These are phyloP conservation scores for Gynochthodes officinalis DNA, from an alignment of 257 asterid species.

Conservation along the genomic window DNA sequence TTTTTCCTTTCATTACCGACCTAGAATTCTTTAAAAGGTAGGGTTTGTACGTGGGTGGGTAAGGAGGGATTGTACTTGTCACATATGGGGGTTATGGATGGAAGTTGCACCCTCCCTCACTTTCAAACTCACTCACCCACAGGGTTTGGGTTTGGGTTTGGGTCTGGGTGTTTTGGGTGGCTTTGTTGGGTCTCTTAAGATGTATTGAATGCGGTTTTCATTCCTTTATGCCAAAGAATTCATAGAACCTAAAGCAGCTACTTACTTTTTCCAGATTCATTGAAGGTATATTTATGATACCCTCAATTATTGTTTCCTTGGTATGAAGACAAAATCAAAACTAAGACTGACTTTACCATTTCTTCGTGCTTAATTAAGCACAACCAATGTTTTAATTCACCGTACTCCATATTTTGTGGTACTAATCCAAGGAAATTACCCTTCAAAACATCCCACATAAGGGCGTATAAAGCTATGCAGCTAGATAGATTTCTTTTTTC, in stretches of 20 bases:
- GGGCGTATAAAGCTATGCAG: no score
- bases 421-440: no score
- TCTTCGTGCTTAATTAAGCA: background rate
- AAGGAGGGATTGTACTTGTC: conserved; percentile 10
- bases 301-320: conserved; percentile 34
- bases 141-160: no score
- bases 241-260: conserved; percentile 33
- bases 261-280: conserved; percentile 32
- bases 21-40: conserved; percentile 20
- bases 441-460: no score
- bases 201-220: conserved; percentile 47
- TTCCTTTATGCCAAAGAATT: conserved; percentile 33
- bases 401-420: no score
- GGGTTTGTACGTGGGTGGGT: conserved; percentile 13
- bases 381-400: background rate
- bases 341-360: background rate
- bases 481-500: background rate
- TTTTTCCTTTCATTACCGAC: background rate
- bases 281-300: conserved; percentile 33
- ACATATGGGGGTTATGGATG: conserved; percentile 17
- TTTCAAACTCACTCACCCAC: no score
- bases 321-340: background rate
- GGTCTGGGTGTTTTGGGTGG: conserved; percentile 3
- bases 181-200: conserved; percentile 20
- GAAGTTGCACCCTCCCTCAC: conserved; percentile 3